Conservation (phyloP, 495 filamentous ascomycete species). For the Daldinia concentrica region DNA sequence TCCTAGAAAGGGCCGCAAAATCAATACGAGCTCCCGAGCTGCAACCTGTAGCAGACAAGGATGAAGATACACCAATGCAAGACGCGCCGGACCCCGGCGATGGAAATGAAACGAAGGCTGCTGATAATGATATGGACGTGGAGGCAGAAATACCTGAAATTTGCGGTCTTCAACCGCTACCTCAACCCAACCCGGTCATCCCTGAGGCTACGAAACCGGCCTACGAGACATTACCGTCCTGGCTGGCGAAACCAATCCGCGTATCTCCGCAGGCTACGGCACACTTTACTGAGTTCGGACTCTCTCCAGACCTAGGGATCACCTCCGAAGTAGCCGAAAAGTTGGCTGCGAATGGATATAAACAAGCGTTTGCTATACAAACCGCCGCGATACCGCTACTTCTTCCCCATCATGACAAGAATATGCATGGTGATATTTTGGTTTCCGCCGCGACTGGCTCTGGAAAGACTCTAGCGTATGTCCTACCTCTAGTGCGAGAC, state of each 20-base stretch:
- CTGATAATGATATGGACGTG: conserved; percentile 29
- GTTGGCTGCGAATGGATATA: conserved; percentile 71
- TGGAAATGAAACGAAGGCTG: conserved; percentile 42
- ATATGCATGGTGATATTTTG: conserved; percentile 76
- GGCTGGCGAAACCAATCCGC: conserved; percentile 78
- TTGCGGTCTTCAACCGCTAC: conserved; percentile 77
- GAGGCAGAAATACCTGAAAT: conserved; percentile 55
- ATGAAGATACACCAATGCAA: conserved; percentile 45
- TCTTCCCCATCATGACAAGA: conserved; percentile 62
- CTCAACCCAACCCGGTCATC: conserved; percentile 72
- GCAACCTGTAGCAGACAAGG: conserved; percentile 28
- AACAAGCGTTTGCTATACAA: conserved; percentile 85
- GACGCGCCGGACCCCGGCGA: conserved; percentile 41
- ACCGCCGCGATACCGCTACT: conserved; percentile 81
- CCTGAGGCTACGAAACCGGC: conserved; percentile 60
- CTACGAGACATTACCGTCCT: conserved; percentile 68
- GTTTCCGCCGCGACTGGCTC: conserved; percentile 92
- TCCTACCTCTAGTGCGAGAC: conserved; percentile 83
- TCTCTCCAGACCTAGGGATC: conserved; percentile 64
- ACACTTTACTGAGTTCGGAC: conserved; percentile 69
- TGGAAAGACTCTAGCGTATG: conserved; percentile 91
- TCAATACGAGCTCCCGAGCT: conserved; percentile 50
- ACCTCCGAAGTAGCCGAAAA: conserved; percentile 53
- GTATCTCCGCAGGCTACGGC: conserved; percentile 65
- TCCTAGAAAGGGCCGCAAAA: conserved; percentile 61